phyloP scores from a whole-genome alignment of 2,329 filamentous ascomycete genomes.

The Calonectria leucothoes region DNA sequence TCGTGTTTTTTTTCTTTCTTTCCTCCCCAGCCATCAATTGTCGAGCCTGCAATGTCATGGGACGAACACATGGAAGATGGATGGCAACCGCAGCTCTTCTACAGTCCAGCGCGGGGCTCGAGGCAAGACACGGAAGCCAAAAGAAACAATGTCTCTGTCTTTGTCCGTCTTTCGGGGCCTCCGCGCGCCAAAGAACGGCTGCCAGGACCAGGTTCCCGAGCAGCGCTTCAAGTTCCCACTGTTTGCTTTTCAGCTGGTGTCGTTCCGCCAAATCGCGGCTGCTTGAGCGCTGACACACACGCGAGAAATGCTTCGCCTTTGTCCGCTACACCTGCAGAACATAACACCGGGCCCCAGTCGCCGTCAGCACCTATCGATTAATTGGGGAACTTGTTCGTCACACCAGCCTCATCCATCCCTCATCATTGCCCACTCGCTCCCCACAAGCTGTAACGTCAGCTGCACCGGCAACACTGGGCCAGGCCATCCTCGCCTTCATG shows the following conservation, averaged over 20 bases:
- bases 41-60: not conserved
- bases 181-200: not conserved
- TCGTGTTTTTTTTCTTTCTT: not conserved
- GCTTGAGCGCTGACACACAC: constrained; percentile 9
- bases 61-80: constrained; percentile 16
- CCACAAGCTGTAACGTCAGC: constrained; percentile 23
- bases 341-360: constrained; percentile 13
- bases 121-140: not conserved
- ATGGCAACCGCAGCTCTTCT: constrained; percentile 1
- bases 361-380: constrained; percentile 22
- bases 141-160: not conserved
- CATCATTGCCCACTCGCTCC: constrained; percentile 28
- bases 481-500: constrained; percentile 1
- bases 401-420: constrained; percentile 33
- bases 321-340: constrained; percentile 26
- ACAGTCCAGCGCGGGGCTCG: not conserved
- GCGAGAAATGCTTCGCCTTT: not conserved
- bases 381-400: constrained; percentile 33
- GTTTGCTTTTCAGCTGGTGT: constrained; percentile 22
- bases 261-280: constrained; percentile 6
- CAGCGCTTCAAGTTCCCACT: constrained; percentile 10
- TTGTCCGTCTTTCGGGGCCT: not conserved
- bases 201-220: constrained; percentile 6
- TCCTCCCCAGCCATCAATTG: constrained; percentile 5
- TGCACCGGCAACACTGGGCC: constrained; percentile 23